Conservation (phyloP, 495 filamentous ascomycete genomes). For the Hypoxylon lienhwacheense region DNA sequence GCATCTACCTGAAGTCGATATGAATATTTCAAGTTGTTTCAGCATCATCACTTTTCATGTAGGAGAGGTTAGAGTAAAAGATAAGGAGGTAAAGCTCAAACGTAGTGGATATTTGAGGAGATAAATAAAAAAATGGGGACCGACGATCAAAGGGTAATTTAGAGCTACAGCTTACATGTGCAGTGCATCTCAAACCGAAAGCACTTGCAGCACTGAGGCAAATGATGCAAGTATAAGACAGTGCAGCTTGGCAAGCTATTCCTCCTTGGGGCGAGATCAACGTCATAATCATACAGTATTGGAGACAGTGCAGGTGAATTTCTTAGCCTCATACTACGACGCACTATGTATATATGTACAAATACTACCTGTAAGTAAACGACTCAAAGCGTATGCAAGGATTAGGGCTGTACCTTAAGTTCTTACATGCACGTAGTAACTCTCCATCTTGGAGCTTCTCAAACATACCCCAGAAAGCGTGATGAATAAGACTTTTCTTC, state of each 20-base stretch:
- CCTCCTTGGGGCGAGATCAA: slow-evolving; percentile 14
- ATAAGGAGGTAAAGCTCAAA: background rate
- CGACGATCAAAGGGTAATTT: slow-evolving; percentile 10
- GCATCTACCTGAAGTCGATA: too few species aligned
- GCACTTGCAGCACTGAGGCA: slow-evolving; percentile 18
- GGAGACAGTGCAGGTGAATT: slow-evolving; percentile 4
- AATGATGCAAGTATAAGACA: slow-evolving; percentile 21
- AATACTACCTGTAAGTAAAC: slow-evolving; percentile 2
- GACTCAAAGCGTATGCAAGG: too few species aligned
- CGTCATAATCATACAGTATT: slow-evolving; percentile 14
- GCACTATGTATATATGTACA: background rate
- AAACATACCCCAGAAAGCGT: too few species aligned
- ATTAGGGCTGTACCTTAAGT: too few species aligned
- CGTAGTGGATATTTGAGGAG: slow-evolving; percentile 1
- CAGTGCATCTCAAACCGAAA: slow-evolving; percentile 4
- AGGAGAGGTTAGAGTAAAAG: background rate
- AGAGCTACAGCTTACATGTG: slow-evolving; percentile 3
- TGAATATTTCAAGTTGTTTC: too few species aligned
- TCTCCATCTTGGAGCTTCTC: too few species aligned
- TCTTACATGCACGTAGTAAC: too few species aligned
- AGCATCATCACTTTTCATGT: background rate
- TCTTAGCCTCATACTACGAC: slow-evolving; percentile 17
- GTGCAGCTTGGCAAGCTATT: slow-evolving; percentile 17
- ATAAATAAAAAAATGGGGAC: slow-evolving; percentile 16
- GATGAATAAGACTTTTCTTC: too few species aligned